Evolutionary conservation across 306 rosid genomes (phyloP), one percentile per base, ranked within the genome.

Genomic region (Rosa lucieae): DNA sequence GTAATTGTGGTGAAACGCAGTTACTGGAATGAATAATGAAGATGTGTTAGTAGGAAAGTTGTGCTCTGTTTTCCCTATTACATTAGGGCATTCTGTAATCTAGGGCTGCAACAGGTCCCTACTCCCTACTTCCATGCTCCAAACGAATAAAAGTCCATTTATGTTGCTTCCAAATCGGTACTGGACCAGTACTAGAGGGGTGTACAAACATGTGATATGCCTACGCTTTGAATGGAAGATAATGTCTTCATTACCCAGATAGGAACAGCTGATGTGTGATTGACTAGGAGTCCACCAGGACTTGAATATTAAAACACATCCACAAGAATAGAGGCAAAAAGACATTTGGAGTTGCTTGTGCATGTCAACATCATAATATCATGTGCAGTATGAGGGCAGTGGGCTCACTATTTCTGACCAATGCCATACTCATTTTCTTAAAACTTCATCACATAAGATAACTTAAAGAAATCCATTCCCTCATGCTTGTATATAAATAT

Each of bases 1-100:
- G 78, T 51, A 53, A 43, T 32, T 51, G 70, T 82, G 75, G 70
- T 23, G 79, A 49, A 66, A n/a, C 39, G n/a, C 17, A 58, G 44
- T 44, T 26, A 59, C 32, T 32, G 14, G 56, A 73, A 48, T 35
- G 26, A 72, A 65, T 13, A 74, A 48, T 47, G 39, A 63, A 51
- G 12, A 65, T 65, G 35, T 68, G 76, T 29, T 20, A n/a, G 44
- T 66, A 51, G 52, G 72, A 46, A 63, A 18, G 17, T 39, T 43
- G 56, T 48, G 15, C 40, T 59, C 70, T 75, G 56, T 10, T 9
- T 13, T 75, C 56, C 70, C 4, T 37, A 23, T 43, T 43, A 26
- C 56, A 75, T 75, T 23, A 13, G 18, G 56, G 65, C 69, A 59
- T 56, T 58, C 49, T 74, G 78, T 42, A 56, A 29, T 21, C 26